phyloP scores from a whole-genome alignment of 2,329 filamentous ascomycete species.

The Xylariaceae sp. region DNA sequence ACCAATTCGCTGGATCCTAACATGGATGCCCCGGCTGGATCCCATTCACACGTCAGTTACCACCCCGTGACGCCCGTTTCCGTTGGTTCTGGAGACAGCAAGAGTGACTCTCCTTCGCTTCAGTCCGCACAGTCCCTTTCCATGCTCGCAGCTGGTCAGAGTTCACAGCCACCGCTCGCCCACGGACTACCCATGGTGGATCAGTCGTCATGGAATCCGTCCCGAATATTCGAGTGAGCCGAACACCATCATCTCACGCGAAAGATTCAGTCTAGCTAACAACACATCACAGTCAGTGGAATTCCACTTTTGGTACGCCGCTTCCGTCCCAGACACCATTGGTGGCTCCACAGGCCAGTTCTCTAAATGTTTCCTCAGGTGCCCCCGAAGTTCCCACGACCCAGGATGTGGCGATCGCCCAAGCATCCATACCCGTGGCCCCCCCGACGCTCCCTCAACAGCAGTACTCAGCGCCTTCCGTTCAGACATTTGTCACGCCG shows the following conservation, averaged over 20 bases:
- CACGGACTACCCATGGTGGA: slow-evolving; percentile 59
- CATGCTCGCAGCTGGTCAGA: slow-evolving; percentile 61
- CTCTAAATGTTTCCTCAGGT: slow-evolving; percentile 52
- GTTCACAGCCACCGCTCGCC: slow-evolving; percentile 49
- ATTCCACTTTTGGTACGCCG: slow-evolving; percentile 82
- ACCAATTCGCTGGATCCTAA: slow-evolving; percentile 51
- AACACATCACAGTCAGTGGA: slow-evolving; percentile 73
- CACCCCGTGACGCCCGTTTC: slow-evolving; percentile 80
- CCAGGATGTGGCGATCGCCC: slow-evolving; percentile 49
- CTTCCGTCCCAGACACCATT: slow-evolving; percentile 41
- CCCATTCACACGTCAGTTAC: slow-evolving; percentile 61
- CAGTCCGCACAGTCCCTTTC: slow-evolving; percentile 68
- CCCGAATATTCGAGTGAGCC: slow-evolving; percentile 84
- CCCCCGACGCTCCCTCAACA: slow-evolving; percentile 46
- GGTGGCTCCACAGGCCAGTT: slow-evolving; percentile 43
- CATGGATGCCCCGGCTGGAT: slow-evolving; percentile 50
- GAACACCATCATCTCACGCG: not conserved
- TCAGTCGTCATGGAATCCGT: slow-evolving; percentile 73
- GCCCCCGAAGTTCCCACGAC: slow-evolving; percentile 51
- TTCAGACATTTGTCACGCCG: slow-evolving; percentile 61
- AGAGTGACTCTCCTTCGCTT: slow-evolving; percentile 71
- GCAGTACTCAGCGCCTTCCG: slow-evolving; percentile 50
- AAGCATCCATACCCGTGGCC: slow-evolving; percentile 40
- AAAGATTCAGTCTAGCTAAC: slow-evolving; percentile 9
- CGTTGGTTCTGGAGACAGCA: slow-evolving; percentile 65